Evolutionary conservation across 139 green algal species (phyloP).

Genomic region (Protoeuglena noctilucae): DNA sequence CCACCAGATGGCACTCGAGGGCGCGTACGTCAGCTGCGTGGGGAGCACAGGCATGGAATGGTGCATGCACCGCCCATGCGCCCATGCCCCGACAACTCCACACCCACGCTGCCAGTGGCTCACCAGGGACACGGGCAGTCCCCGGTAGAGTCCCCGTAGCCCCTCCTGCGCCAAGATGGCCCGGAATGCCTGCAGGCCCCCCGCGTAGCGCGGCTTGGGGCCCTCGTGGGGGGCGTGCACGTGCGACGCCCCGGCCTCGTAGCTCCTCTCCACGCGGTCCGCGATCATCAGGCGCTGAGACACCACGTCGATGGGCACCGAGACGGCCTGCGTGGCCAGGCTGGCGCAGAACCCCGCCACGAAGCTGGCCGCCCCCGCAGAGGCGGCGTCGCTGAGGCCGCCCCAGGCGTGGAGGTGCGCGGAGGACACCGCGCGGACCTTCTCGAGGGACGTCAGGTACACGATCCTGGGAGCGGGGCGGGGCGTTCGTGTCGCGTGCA

Average conservation of each 20-base stretch:
- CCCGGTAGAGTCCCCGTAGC: conserved; percentile 72
- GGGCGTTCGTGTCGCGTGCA: too few relatives aligned
- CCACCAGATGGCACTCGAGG: conserved; percentile 27
- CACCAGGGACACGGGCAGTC: too few relatives aligned
- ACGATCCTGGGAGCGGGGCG: too few relatives aligned
- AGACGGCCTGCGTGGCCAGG: conserved; percentile 56
- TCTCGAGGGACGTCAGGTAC: conserved; percentile 60
- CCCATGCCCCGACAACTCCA: too few relatives aligned
- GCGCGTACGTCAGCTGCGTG: conserved; percentile 28
- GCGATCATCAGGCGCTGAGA: conserved; percentile 47
- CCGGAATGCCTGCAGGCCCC: conserved; percentile 41
- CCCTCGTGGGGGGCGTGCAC: neutral
- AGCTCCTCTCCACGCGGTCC: neutral
- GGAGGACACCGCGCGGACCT: conserved; percentile 25
- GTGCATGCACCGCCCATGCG: too few relatives aligned
- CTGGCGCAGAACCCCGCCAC: conserved; percentile 44
- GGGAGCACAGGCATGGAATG: too few relatives aligned
- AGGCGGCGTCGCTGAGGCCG: conserved; percentile 2
- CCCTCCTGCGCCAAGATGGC: conserved; percentile 68
- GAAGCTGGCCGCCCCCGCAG: conserved; percentile 28
- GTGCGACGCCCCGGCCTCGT: too few relatives aligned
- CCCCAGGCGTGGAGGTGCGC: conserved; percentile 11
- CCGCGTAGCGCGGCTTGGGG: conserved; percentile 12
- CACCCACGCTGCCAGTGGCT: too few relatives aligned
- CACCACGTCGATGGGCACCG: conserved; percentile 82